These are phyloP conservation scores for Mycena alexandri DNA, from an alignment of 768 basidiomycete species.

Conservation along the genomic window DNA sequence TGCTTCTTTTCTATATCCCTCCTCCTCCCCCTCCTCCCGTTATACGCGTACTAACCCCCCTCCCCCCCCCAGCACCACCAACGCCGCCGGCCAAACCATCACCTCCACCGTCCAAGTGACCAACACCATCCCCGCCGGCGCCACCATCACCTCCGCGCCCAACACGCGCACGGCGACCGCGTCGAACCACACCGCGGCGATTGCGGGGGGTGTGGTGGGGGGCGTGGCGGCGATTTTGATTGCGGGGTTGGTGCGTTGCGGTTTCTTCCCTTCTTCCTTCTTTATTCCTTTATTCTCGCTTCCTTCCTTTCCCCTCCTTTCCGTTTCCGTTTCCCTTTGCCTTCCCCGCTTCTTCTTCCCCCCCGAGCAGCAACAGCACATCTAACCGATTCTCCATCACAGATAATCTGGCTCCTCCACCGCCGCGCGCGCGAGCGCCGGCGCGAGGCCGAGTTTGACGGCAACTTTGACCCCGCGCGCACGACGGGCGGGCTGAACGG, in stretches of 20 bases:
- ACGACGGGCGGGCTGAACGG: slow-evolving; percentile 30
- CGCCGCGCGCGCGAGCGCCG: slow-evolving; percentile 41
- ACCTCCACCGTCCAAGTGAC: slow-evolving; percentile 46
- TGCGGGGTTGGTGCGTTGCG: no score
- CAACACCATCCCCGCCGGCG: slow-evolving; percentile 43
- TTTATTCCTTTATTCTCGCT: no score
- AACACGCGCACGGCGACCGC: background rate
- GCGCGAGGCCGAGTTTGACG: slow-evolving; percentile 49
- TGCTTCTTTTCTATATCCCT: background rate
- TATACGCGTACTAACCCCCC: background rate
- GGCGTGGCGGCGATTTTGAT: slow-evolving; percentile 46
- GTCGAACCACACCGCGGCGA: slow-evolving; percentile 52
- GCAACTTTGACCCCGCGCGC: slow-evolving; percentile 57
- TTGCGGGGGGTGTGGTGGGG: slow-evolving; percentile 67
- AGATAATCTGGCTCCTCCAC: slow-evolving; percentile 44
- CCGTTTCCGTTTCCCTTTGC: no score
- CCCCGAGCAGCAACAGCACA: no score
- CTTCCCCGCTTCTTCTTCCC: no score
- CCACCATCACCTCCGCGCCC: slow-evolving; percentile 34
- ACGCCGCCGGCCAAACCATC: slow-evolving; percentile 44
- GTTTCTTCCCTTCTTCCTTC: no score
- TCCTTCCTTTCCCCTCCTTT: no score
- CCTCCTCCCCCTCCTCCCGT: background rate
- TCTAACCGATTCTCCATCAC: no score
- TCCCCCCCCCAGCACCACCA: slow-evolving; percentile 27